Evolutionary conservation across 371 early-diverging fungal genomes (phyloP), one percentile per base, ranked within the genome.

Genomic region (Mucor racemosus): DNA sequence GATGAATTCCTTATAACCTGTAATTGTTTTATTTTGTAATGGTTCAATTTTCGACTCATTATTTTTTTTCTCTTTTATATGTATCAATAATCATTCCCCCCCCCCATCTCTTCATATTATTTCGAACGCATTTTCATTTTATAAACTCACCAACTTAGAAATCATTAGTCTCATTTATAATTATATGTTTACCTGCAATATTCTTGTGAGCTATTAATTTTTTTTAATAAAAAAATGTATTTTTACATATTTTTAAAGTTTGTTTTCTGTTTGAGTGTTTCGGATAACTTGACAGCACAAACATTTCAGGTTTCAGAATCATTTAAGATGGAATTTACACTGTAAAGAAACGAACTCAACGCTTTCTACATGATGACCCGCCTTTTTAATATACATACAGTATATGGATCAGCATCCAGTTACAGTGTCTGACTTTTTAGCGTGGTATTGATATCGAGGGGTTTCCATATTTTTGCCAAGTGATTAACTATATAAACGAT

Each of bases 51-150:
- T 53, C 14, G 2, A 13, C 19, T 53, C 10, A 31, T 21, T 31
- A 31, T 14, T 9, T 38, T 11, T 36, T 53, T 5, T 53, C 46
- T 46, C 14, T 50, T 53, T 53, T 26, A 53, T 31, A 53, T 53
- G 53, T 53, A 53, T 53, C 53, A 53, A 53, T 53, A 53, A 26
- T 53, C 53, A 53, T 53, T 26, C 13, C 53, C 53, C 26, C 31
- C 53, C 26, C 53, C 53, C 31, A 53, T 13, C 53, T 53, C 31
- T 44, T n/a, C 46, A 46, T 46, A 19, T 46, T 46, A 46, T 31
- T 53, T 53, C 53, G 53, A 31, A 21, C 53, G 53, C 53, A 53
- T 53, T 53, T 31, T 53, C 53, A 53, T 53, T 53, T 53, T 31
- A 53, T 13, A 53, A 31, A 53, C 26, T 31, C 53, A 31, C 26